Base-by-base conservation (phyloP, 148 eudicot genomes). In the Arctostaphylos glauca region DNA sequence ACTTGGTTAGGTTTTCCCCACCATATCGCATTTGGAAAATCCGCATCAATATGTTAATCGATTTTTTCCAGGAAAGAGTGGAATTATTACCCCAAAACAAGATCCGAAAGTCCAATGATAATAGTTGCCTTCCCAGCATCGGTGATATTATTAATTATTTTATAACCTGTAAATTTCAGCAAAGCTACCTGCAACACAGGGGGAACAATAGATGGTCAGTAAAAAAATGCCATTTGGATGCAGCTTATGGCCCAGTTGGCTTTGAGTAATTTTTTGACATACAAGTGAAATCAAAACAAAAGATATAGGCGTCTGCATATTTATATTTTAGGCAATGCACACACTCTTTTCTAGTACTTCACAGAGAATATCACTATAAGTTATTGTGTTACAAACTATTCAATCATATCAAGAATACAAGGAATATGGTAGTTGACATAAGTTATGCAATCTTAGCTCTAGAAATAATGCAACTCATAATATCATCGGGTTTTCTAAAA, bases 61-160 rank as follows among this genome's bases (percentile, higher is more conserved):
- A n/a, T n/a, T 9, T 70, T 55, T 13, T 70, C 14, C 23, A 13
- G 13, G 83, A 73, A 48, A 79, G 81, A 75, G n/a, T 14, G 31
- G 80, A 78, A 80, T 44, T 21, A 77, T 85, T 96, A 96, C 99
- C 99, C 99, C 67, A 96, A 89, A 85, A 93, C 92, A 83, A 96
- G 94, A 87, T 96, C 98, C 21, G 98, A 91, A 73, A 93, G 81
- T 74, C 94, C 93, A 58, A 96, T 94, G 74, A 96, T 93, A 50
- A 92, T 88, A 85, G 94, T 93, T 73, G 99, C 99, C 88, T 96
- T 96, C 86, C 99, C 99, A 5, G 97, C 89, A 89, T 96, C 98
- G 80, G 99, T 85, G 76, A 91, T 88, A 82, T 96, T 96, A 89
- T 93, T 94, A 67, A 96, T 18, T 77, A 96, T 89, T 85, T 96